Percentiles rank a stretch among this genome's conserved stretches.
Evolutionary conservation across 345 rosid genomes (phyloP).

Genomic region (Gossypium rotundifolium): DNA sequence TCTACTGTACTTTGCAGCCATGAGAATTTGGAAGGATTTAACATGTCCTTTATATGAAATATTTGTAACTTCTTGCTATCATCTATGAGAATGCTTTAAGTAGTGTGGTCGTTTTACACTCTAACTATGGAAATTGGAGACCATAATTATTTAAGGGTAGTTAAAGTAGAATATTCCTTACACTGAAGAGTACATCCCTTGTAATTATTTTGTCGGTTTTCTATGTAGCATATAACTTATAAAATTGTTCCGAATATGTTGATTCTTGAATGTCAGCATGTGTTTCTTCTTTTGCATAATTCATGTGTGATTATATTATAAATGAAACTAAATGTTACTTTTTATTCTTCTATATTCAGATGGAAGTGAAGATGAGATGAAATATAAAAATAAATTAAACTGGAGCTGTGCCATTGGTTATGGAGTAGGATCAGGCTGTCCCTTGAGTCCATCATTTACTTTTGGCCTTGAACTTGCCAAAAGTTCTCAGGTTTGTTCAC

Average conservation of each 20-base stretch:
- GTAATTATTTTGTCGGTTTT: not conserved
- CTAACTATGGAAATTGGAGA: not conserved
- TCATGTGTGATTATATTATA: not conserved
- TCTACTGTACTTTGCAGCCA: not conserved
- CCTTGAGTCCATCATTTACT: constrained; percentile 82
- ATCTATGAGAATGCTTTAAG: not conserved
- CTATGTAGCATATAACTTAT: not conserved
- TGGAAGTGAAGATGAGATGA: constrained; percentile 43
- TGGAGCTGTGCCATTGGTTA: constrained; percentile 92
- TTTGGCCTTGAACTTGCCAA: constrained; percentile 75
- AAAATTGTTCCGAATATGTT: not conserved
- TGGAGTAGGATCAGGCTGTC: constrained; percentile 78
- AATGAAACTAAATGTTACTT: not conserved
- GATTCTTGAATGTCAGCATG: not conserved
- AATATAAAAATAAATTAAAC: constrained; percentile 52
- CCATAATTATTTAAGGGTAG: not conserved
- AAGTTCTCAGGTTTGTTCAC: constrained; percentile 59
- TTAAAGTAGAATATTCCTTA: not conserved
- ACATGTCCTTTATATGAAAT: not conserved
- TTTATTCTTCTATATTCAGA: constrained; percentile 32
- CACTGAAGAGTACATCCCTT: not conserved
- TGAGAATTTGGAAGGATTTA: not conserved
- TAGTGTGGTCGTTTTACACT: not conserved
- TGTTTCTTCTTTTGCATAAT: not conserved
- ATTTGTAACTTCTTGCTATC: not conserved